These are phyloP conservation scores for Tetracladium setigerum DNA, from an alignment of 495 filamentous ascomycete genomes.

Conservation along the genomic window DNA sequence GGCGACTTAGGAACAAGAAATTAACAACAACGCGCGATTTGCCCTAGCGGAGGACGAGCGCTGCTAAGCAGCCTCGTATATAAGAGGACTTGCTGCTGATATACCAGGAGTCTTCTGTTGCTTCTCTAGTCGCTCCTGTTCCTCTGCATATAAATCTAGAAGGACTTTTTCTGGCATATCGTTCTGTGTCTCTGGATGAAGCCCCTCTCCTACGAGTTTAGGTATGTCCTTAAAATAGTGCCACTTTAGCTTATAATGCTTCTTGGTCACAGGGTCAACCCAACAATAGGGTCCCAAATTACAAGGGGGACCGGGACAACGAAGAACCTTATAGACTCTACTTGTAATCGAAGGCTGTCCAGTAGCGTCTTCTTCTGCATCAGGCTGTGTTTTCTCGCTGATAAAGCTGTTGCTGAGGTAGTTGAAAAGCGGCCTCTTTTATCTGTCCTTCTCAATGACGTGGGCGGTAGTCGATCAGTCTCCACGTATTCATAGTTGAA, in stretches of 20 bases:
- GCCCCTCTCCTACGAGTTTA: too few species aligned
- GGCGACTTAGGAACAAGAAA: too few species aligned
- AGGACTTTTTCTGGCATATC: too few species aligned
- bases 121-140: too few species aligned
- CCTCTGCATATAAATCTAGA: too few species aligned
- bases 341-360: slow-evolving; percentile 1
- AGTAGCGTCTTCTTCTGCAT: slow-evolving; percentile 2
- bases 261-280: slow-evolving; percentile 1
- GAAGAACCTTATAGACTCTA: slow-evolving; percentile 1
- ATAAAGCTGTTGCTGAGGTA: not conserved
- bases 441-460: slow-evolving; percentile 6
- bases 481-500: slow-evolving; percentile 4
- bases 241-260: slow-evolving; percentile 6
- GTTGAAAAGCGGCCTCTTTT: slow-evolving; percentile 6
- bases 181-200: too few species aligned
- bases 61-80: too few species aligned
- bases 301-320: not conserved
- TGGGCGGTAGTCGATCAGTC: not conserved
- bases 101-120: too few species aligned
- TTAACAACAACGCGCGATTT: too few species aligned
- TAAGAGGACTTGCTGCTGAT: too few species aligned
- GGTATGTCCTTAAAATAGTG: not conserved
- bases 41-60: too few species aligned
- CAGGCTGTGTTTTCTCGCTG: slow-evolving; percentile 5
- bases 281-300: slow-evolving; percentile 3